Evolutionary conservation across 164 flowering plant genomes (phyloP).

Genomic region (Saururus chinensis): DNA sequence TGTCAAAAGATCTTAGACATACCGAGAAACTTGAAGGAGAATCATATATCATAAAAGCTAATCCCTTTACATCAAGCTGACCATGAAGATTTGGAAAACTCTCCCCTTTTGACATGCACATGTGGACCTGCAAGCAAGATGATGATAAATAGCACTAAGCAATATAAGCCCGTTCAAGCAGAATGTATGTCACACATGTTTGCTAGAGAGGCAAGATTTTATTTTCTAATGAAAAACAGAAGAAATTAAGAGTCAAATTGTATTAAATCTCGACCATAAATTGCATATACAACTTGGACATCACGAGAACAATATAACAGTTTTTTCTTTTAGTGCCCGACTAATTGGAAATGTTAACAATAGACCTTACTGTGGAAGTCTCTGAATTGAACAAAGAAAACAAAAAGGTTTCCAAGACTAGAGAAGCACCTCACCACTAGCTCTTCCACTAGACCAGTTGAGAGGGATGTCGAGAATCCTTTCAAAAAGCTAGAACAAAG

Average conservation of each 20-base stretch:
- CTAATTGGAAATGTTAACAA: too few species aligned
- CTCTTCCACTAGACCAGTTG: constrained; percentile 88
- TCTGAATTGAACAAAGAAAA: neutral
- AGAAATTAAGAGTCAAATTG: too few species aligned
- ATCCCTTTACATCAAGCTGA: constrained; percentile 83
- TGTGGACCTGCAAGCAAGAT: constrained; percentile 52
- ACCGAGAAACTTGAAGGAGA: constrained; percentile 86
- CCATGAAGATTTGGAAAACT: constrained; percentile 96
- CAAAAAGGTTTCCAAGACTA: constrained; percentile 8
- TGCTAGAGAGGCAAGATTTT: too few species aligned
- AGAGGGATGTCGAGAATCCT: constrained; percentile 90
- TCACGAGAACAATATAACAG: too few species aligned
- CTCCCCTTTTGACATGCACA: constrained; percentile 95
- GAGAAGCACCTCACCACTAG: constrained; percentile 96
- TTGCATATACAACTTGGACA: too few species aligned
- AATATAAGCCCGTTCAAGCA: too few species aligned
- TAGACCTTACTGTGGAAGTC: too few species aligned
- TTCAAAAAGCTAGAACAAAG: constrained; percentile 72
- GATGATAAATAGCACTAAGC: neutral
- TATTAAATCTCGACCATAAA: too few species aligned
- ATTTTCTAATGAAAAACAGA: too few species aligned
- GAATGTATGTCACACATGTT: too few species aligned
- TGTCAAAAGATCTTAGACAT: constrained; percentile 12
- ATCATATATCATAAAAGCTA: constrained; percentile 69
- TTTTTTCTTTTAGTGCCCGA: too few species aligned